Evolutionary conservation across 306 rosid species (phyloP).

Genomic region (Mimosa pudica): DNA sequence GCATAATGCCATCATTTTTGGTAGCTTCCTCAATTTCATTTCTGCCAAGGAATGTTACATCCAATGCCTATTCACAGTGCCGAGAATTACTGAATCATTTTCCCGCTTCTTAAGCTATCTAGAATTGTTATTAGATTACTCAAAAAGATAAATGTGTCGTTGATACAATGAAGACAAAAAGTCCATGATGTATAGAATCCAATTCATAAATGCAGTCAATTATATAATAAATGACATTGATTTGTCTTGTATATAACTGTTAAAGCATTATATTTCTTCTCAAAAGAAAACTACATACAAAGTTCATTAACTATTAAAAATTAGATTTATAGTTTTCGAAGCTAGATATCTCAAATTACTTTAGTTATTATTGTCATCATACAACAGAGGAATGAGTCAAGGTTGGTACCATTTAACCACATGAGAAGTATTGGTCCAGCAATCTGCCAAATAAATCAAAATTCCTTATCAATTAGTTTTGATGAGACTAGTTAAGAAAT

Average conservation of each 20-base stretch:
- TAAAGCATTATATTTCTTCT: neutral
- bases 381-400: slow-evolving; percentile 20
- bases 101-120: neutral
- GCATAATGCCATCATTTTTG: neutral
- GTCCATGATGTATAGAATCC: neutral
- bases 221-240: neutral
- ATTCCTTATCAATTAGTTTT: slow-evolving; percentile 32
- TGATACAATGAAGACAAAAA: neutral
- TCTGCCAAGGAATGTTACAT: neutral
- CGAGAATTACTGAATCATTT: neutral
- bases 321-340: slow-evolving; percentile 21
- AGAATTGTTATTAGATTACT: neutral
- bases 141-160: neutral
- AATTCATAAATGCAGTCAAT: neutral
- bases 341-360: slow-evolving; percentile 22
- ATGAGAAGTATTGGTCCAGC: slow-evolving; percentile 74
- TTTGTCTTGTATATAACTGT: neutral
- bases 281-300: neutral
- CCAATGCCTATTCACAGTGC: neutral
- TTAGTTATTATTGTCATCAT: neutral
- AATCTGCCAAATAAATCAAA: slow-evolving; percentile 64
- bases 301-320: neutral
- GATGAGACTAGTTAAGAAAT: slow-evolving; percentile 7
- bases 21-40: neutral
- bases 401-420: slow-evolving; percentile 68